phyloP scores from a whole-genome alignment of 768 basidiomycete genomes.

The Lactarius hatsudake region DNA sequence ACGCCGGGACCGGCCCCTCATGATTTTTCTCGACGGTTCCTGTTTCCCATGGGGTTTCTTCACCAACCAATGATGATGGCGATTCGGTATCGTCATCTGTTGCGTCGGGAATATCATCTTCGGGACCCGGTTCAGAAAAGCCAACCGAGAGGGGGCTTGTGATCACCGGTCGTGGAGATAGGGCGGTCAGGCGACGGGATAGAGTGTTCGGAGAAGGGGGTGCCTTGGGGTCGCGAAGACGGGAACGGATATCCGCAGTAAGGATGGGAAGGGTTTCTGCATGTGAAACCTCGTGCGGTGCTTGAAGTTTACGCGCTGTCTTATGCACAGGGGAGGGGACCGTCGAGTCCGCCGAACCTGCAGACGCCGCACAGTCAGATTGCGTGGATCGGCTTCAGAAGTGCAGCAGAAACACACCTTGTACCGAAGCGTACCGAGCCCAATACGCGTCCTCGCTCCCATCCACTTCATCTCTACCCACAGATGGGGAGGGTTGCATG shows the following conservation, averaged over 20 bases:
- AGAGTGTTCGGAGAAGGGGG: slow-evolving; percentile 35
- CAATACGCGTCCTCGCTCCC: slow-evolving; percentile 64
- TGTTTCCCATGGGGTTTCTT: not conserved
- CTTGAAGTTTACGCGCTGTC: slow-evolving; percentile 32
- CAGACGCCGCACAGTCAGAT: not conserved
- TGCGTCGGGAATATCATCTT: slow-evolving; percentile 15
- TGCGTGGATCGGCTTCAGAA: not conserved
- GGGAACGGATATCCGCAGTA: slow-evolving; percentile 23
- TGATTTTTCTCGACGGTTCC: not conserved
- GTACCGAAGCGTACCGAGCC: slow-evolving; percentile 68
- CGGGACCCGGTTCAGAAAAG: not conserved
- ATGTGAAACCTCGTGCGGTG: slow-evolving; percentile 16
- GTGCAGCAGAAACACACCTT: slow-evolving; percentile 46
- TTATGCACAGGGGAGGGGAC: slow-evolving; percentile 49
- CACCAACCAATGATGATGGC: slow-evolving; percentile 7
- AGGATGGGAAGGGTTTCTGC: slow-evolving; percentile 31
- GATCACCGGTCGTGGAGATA: slow-evolving; percentile 30
- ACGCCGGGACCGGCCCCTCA: not conserved
- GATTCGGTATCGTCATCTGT: slow-evolving; percentile 22
- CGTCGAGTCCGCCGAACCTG: slow-evolving; percentile 73
- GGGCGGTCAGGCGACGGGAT: slow-evolving; percentile 30
- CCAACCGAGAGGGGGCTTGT: not conserved
- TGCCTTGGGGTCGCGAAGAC: slow-evolving; percentile 28
- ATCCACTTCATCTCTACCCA: slow-evolving; percentile 31
- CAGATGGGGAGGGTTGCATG: slow-evolving; percentile 26